Conservation (phyloP, 768 basidiomycete species). For the Polyporus arcularius region DNA sequence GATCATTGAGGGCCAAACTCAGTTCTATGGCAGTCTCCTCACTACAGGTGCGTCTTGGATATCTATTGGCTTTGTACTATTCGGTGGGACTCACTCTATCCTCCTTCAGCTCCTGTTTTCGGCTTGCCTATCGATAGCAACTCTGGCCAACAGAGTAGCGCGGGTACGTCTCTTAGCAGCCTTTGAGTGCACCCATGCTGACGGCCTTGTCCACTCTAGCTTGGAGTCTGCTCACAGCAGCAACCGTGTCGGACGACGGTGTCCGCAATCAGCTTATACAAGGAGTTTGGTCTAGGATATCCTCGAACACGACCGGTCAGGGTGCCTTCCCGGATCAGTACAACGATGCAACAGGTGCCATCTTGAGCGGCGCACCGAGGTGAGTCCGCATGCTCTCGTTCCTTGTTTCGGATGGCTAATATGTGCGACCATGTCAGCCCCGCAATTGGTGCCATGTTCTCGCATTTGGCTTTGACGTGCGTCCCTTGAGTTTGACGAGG, state of each 20-base stretch:
- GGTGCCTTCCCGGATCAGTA: conserved; percentile 13
- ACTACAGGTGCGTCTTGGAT: background rate
- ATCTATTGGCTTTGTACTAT: background rate
- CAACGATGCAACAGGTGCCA: background rate
- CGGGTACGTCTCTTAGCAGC: conserved; percentile 1
- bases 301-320: conserved; percentile 3
- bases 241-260: conserved; percentile 7
- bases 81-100: background rate
- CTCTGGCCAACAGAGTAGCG: background rate
- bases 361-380: conserved; percentile 7
- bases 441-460: conserved; percentile 13
- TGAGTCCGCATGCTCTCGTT: background rate
- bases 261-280: conserved; percentile 12
- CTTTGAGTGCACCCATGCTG: too few species aligned
- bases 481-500: background rate
- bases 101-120: background rate
- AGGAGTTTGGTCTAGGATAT: conserved; percentile 3
- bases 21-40: conserved; percentile 3
- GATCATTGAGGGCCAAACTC: conserved; percentile 9
- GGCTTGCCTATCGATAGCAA: conserved; percentile 13
- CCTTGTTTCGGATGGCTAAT: too few species aligned
- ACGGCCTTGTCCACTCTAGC: background rate
- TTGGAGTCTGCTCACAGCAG: conserved; percentile 19
- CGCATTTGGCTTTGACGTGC: conserved; percentile 16
- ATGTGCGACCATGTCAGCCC: background rate